Evolutionary conservation across 306 rosid genomes (phyloP), one percentile per base, ranked within the genome.

Genomic region (Morella rubra): DNA sequence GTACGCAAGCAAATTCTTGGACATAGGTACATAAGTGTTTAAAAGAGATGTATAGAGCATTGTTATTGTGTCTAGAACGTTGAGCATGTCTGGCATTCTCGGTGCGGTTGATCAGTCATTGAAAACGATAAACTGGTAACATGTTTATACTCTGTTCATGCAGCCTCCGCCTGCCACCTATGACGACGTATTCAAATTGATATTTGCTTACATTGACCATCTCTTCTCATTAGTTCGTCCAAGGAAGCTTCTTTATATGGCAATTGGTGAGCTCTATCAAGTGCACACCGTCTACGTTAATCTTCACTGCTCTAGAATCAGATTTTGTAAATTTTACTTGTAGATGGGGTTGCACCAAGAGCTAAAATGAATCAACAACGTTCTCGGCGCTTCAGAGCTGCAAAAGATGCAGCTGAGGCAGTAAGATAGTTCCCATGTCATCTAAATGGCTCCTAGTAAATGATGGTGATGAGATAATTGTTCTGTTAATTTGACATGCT

Each of bases 361-460:
- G 98, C 98, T 71, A 95, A 95, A 87, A 95, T 95, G 98, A 95
- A 95, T 71, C 98, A 92, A 91, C 98, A 95, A 83, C 97, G 98
- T 41, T 84, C 93, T 73, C 92, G 98, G 49, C 98, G 98, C 52
- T 95, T 89, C 83, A 87, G 96, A 87, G 93, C 97, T 42, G 92
- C 98, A 72, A 95, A 95, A 84, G 98, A 95, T 84, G 98, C 97
- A 11, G 96, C 97, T 55, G 98, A 95, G 79, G 93, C 95, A 8
- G 98, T 95, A 86, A 81, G 90, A 65, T 80, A 58, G 61, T 73
- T 56, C 64, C 69, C 67, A 54, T 80, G 20, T 72, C 76, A 52
- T 65, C 32, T 77, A 61, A 50, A 40, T 69, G 67, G 71, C 75
- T 56, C 45, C 81, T 53, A 24, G 73, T 41, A 60, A 12, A 69